Conservation (phyloP, 73 alveolate species). For the Paramecium caudatum region DNA sequence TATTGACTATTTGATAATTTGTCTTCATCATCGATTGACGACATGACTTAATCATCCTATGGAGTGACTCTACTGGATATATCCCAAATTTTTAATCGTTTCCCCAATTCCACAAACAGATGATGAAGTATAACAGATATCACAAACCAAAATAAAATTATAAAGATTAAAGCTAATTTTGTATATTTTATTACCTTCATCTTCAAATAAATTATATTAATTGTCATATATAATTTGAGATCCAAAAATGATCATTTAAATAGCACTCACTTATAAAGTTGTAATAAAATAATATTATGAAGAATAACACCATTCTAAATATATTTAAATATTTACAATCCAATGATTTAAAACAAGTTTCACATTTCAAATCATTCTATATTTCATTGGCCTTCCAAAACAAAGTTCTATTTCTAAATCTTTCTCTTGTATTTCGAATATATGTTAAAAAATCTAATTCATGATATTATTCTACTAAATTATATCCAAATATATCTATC, state of each 20-base stretch:
- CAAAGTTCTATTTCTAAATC: conserved; percentile 63
- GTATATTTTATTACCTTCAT: conserved; percentile 41
- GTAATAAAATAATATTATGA: conserved; percentile 41
- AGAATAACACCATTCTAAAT: conserved; percentile 66
- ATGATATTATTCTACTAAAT: conserved; percentile 67
- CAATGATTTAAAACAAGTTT: neutral
- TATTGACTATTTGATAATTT: neutral
- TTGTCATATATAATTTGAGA: neutral
- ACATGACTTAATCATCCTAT: conserved; percentile 43
- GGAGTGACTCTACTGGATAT: neutral
- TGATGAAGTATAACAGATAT: conserved; percentile 20
- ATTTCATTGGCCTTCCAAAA: conserved; percentile 8
- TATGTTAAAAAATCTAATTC: conserved; percentile 66
- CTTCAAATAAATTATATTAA: conserved; percentile 30
- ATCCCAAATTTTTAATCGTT: conserved; percentile 39
- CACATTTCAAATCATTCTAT: neutral
- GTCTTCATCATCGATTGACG: conserved; percentile 8
- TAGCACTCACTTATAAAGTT: neutral
- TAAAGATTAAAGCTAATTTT: neutral
- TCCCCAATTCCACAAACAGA: neutral
- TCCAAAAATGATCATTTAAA: neutral
- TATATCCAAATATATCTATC: conserved; percentile 66
- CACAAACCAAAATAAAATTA: conserved; percentile 57
- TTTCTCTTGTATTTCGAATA: conserved; percentile 23
- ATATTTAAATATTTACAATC: conserved; percentile 23